Evolutionary conservation across 2,329 filamentous ascomycete species (phyloP), one percentile per base, ranked within the genome.

Genomic region (Lachnellula hyalina): DNA sequence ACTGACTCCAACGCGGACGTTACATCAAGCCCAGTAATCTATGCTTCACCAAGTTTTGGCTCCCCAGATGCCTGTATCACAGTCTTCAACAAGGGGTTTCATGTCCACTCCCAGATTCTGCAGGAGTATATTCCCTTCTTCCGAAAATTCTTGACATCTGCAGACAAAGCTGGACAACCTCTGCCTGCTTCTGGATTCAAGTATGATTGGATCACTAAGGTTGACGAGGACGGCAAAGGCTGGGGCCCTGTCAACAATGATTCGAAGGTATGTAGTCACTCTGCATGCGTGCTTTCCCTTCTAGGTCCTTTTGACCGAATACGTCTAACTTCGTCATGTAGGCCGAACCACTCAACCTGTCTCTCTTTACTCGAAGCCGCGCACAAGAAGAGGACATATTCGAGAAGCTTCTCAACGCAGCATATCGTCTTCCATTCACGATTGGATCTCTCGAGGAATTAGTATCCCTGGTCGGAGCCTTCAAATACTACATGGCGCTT

Each of bases 61-160:
- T 32, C 28, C 28, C 8, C 28, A 32, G 28, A 54, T 42, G 21
- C 36, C n/a, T 34, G 47, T 3, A 12, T 55, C 9, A 42, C 44
- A 12, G 53, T 55, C 9, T 58, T 58, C 36, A n/a, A 49, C n/a
- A 34, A 53, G 32, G 52, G 53, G 11, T 58, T 49, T 19, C 52
- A 47, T 17, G 49, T 58, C 25, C 38, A 47, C 19, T 53, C 49
- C 5, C 36, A 15, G 14, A 17, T 46, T 9, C 25, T 57, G 3
- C 45, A 54, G 34, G 19, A 54, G 19, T 12, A 48, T n/a, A 49
- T 52, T 5, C 45, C 19, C 17, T 57, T 52, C 49, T 57, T 57
- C n/a, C 32, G 47, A 1, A 50, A 8, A 2, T 49, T 49, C 15
- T 40, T 57, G 5, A 49, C 48, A 15, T 54, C 51, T 19, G 21